Conservation (phyloP, 139 green algal genomes). For the Closterium sp. region DNA sequence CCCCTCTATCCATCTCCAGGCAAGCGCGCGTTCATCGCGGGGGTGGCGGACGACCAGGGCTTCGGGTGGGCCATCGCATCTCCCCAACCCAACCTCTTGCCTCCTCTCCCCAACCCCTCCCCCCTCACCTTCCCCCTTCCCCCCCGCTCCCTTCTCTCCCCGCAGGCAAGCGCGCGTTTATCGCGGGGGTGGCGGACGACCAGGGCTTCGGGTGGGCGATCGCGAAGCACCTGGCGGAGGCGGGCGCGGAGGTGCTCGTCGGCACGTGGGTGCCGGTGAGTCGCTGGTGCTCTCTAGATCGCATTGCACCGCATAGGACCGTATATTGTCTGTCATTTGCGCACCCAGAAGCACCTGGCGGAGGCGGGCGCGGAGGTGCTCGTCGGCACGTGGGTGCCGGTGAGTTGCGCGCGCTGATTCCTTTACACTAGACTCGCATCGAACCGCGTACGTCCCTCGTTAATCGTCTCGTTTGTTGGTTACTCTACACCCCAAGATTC, state of each 20-base stretch:
- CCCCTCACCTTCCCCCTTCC: not conserved
- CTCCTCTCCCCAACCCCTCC: not conserved
- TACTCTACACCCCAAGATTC: too few relatives aligned
- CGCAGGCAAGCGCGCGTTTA: conserved; percentile 96
- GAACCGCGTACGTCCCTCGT: too few relatives aligned
- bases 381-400: conserved; percentile 92
- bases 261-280: too few relatives aligned
- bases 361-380: conserved; percentile 94
- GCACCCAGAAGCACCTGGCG: conserved; percentile 67
- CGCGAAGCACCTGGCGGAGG: conserved; percentile 67
- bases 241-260: too few relatives aligned
- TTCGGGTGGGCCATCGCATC: conserved; percentile 49
- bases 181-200: conserved; percentile 97
- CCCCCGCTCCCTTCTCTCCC: too few relatives aligned
- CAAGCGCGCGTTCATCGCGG: conserved; percentile 95
- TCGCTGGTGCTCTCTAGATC: too few relatives aligned
- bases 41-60: conserved; percentile 92
- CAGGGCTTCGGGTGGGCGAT: conserved; percentile 78
- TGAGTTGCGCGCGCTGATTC: not conserved
- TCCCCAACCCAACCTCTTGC: too few relatives aligned
- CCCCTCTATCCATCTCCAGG: too few relatives aligned
- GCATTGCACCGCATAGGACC: too few relatives aligned
- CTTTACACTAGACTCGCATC: too few relatives aligned
- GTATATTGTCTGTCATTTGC: too few relatives aligned
- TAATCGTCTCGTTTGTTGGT: not conserved